These are phyloP conservation scores for Ophiocordyceps camponoti-floridani DNA, from an alignment of 2,329 filamentous ascomycete species.

Conservation along the genomic window DNA sequence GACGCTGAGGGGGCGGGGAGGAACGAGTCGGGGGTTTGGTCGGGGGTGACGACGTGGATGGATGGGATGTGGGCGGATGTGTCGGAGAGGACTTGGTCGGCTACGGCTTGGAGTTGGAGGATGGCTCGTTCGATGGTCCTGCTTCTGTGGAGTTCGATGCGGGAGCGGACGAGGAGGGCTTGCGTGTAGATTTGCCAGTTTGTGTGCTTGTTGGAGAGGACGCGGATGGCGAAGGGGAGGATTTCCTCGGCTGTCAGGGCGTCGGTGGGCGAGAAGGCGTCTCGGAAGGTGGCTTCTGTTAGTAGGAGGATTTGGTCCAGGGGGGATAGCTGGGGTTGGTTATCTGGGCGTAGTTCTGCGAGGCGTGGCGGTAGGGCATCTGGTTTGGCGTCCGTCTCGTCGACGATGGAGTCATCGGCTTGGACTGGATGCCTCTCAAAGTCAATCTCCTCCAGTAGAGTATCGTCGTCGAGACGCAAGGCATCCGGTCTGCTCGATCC, in stretches of 20 bases:
- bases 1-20: constrained; percentile 56
- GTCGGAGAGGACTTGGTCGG: constrained; percentile 87
- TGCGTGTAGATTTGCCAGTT: constrained; percentile 99
- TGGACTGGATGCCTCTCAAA: too few relatives aligned
- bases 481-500: constrained; percentile 37
- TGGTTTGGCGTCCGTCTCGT: constrained; percentile 16
- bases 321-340: constrained; percentile 66
- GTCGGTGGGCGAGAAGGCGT: constrained; percentile 67
- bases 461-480: constrained; percentile 78
- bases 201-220: constrained; percentile 71
- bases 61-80: constrained; percentile 31
- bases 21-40: constrained; percentile 54
- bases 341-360: constrained; percentile 48
- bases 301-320: constrained; percentile 84
- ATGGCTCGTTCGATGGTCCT: constrained; percentile 80
- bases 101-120: constrained; percentile 82
- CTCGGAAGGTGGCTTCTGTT: constrained; percentile 74
- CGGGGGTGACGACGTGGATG: constrained; percentile 28
- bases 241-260: constrained; percentile 87
- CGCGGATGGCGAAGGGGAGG: constrained; percentile 73
- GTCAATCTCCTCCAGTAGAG: constrained; percentile 69
- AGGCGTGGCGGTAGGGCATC: constrained; percentile 40
- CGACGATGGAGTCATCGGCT: too few relatives aligned
- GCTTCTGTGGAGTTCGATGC: constrained; percentile 76
- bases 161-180: constrained; percentile 70